Base-by-base conservation (phyloP, 257 asterid species). In the Solanum tarijense region DNA sequence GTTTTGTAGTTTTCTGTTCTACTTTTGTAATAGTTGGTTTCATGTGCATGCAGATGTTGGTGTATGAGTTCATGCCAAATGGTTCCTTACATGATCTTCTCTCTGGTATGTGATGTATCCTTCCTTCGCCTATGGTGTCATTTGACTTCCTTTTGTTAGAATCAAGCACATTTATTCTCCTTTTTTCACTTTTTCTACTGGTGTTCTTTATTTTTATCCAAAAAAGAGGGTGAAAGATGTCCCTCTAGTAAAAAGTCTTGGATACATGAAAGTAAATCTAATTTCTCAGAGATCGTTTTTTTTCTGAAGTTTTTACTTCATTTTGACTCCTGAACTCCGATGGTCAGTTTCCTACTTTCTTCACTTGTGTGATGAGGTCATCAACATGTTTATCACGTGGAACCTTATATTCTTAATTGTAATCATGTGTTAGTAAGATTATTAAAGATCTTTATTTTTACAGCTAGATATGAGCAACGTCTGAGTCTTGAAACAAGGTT, bases 31-130 rank as follows among this genome's bases (percentile, higher is more conserved):
- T 41, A 41, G 65, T 43, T 78, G 38, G 35, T 16, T 79, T 25
- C 34, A 12, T 79, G 14, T 86, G 29, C 73, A 23, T 32, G 62
- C 23, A 18, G 62, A 79, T 43, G 65, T 79, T 79, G 55, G 84
- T 79, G 65, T 79, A 79, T 79, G 84, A 79, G 84, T 79, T 79
- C 84, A 79, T 79, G 84, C 84, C 65, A 79, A 79, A 79, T 79
- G 84, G 65, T 79, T 79, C 84, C 38, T 27, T 79, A 14, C 38
- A 43, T 43, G 84, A 79, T 79, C 25, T 79, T 79, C 84, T 79
- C 84, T 79, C 84, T 5, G 84, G 84, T 79, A 79, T 16, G 84
- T 25, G 62, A 43, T 79, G 36, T 43, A 79, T 25, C 16, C 16
- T 79, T 14, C 65, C 84, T 43, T 79, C 2, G 25, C 36, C 13